Evolutionary conservation across 139 green algal genomes (phyloP).

Genomic region (Edaphochlamys debaryana): DNA sequence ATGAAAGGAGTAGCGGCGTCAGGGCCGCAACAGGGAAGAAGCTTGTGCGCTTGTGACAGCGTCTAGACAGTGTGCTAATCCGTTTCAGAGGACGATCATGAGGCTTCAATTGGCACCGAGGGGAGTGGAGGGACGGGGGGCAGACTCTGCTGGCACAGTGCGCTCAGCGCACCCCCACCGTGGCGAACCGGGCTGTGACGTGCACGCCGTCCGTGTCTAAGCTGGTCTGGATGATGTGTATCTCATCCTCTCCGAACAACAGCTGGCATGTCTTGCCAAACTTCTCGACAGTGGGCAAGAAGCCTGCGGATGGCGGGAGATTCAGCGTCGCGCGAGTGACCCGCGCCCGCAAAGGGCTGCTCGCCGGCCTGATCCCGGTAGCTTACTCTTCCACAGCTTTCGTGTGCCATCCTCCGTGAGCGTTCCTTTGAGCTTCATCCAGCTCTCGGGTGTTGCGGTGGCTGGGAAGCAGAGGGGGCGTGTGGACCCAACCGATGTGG

Average conservation of each 20-base stretch:
- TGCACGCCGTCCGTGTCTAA: slow-evolving; percentile 76
- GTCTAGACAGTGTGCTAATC: too few species aligned
- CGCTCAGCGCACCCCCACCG: slow-evolving; percentile 44
- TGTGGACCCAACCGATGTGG: too few species aligned
- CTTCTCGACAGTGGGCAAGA: slow-evolving; percentile 85
- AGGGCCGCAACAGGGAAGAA: too few species aligned
- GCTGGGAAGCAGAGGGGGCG: too few species aligned
- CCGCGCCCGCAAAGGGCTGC: too few species aligned
- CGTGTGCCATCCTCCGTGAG: slow-evolving; percentile 68
- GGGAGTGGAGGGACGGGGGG: too few species aligned
- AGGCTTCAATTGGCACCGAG: too few species aligned
- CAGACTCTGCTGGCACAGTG: too few species aligned
- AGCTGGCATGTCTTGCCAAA: slow-evolving; percentile 81
- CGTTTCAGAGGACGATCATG: too few species aligned
- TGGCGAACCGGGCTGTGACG: slow-evolving; percentile 65
- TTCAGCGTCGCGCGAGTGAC: not conserved
- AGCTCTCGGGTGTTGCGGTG: not conserved
- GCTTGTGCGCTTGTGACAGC: too few species aligned
- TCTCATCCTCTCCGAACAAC: slow-evolving; percentile 67
- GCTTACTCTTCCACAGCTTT: slow-evolving; percentile 60
- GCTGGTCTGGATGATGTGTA: slow-evolving; percentile 74
- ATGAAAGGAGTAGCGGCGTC: too few species aligned
- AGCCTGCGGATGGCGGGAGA: slow-evolving; percentile 42
- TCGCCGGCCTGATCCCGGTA: too few species aligned
- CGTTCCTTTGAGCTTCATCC: slow-evolving; percentile 76